These are phyloP conservation scores for Turritis glabra DNA, from an alignment of 345 rosid species.

Conservation along the genomic window DNA sequence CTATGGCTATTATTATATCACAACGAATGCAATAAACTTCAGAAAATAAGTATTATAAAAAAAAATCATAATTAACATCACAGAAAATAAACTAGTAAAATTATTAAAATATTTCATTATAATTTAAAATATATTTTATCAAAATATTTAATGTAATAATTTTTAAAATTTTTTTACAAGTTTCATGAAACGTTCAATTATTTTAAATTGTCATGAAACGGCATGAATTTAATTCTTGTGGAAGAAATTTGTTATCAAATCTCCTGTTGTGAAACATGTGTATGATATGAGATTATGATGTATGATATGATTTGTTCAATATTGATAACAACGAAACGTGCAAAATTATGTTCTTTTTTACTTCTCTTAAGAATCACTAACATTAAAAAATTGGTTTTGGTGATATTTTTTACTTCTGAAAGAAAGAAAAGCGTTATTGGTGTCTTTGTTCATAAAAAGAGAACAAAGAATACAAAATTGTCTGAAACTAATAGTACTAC, in stretches of 20 bases:
- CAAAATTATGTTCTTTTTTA: background rate
- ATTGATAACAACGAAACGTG: background rate
- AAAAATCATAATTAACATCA: background rate
- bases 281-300: background rate
- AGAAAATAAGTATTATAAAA: background rate
- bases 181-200: background rate
- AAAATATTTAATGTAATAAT: background rate
- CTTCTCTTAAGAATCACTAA: background rate
- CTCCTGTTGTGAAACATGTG: background rate
- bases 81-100: no score
- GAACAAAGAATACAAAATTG: background rate
- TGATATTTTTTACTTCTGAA: background rate
- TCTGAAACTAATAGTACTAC: background rate
- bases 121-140: background rate
- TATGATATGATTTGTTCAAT: background rate
- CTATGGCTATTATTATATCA: constrained; percentile 5
- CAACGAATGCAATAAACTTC: background rate
- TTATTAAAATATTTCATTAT: no score
- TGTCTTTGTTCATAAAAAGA: background rate
- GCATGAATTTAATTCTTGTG: background rate
- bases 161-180: background rate
- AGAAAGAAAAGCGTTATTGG: background rate
- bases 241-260: background rate
- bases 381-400: background rate
- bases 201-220: background rate